Base-by-base conservation (phyloP, 176 grass and related monocot species). In the Paspalum notatum region DNA sequence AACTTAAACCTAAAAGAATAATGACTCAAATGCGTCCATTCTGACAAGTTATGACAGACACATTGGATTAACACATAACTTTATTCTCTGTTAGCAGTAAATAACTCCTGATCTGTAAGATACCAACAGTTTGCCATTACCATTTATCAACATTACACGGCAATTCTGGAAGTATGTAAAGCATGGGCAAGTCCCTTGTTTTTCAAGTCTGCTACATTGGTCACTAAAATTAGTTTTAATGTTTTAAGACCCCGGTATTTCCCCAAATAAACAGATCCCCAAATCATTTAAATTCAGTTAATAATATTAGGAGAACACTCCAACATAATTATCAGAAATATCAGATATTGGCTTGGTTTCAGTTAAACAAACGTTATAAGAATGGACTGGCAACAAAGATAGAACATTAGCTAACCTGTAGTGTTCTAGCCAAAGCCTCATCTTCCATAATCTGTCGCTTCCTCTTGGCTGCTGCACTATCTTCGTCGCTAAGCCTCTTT, bases 351-450 rank as follows among this genome's bases (percentile, higher is more conserved):
- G 7, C 16, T 13, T 37, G 32, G 26, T 68, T 24, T 51, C 8
- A 66, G 25, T 9, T 12, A 79, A 65, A 15, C 12, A 75, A 46
- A 46, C 25, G 57, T 44, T 1, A 78, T 17, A 83, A 0, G n/a
- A 69, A 62, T 68, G 32, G 54, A 45, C 55, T 13, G 13, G 41
- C 2, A 54, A 46, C 14, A 56, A 24, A 27, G 66, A 63, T 8
- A 64, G 15, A 48, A 66, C 32, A 8, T 40, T 27, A 75, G 11
- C 11, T 73, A 40, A 94, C 93, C 85, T 92, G 87, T 46, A 92
- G 82, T 79, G 63, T 66, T 89, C 72, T 93, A 70, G 86, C 90
- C 79, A 91, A 78, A 82, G 79, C 75, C 91, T 95, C 90, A 66
- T 89, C 83, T 70, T 90, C 73, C 74, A 91, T 80, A 68, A 93